A percentile compares a stretch with the other conserved stretches of the same genome.
phyloP scores from a whole-genome alignment of 2,329 filamentous ascomycete species.

The Chaetomiaceae sp. region DNA sequence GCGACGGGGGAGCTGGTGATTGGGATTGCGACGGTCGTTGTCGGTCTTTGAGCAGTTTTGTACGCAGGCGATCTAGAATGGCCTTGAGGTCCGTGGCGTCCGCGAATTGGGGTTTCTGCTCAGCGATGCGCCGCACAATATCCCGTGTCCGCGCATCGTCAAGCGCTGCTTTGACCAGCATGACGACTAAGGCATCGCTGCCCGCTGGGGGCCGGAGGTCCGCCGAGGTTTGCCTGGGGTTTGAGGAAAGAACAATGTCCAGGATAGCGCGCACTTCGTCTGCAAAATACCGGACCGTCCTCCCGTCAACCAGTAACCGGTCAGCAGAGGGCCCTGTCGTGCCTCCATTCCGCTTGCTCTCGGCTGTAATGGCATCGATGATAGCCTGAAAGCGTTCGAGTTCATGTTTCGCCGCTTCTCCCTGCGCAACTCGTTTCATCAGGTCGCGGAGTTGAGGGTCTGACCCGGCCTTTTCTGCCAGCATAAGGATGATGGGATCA shows the following conservation, averaged over 20 bases:
- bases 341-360: constrained; percentile 49
- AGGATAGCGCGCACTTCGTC: constrained; percentile 54
- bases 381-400: constrained; percentile 73
- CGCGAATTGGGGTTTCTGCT: constrained; percentile 44
- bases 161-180: constrained; percentile 52
- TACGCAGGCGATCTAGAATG: constrained; percentile 44
- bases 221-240: constrained; percentile 50
- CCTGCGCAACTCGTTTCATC: constrained; percentile 78
- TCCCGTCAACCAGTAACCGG: constrained; percentile 49
- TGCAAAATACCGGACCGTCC: constrained; percentile 56
- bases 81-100: constrained; percentile 52
- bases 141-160: constrained; percentile 47
- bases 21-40: constrained; percentile 22
- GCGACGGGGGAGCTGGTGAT: constrained; percentile 14
- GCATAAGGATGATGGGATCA: constrained; percentile 75
- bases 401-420: constrained; percentile 65
- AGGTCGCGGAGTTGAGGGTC: constrained; percentile 69
- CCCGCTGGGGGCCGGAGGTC: constrained; percentile 50
- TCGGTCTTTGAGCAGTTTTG: constrained; percentile 37
- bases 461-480: constrained; percentile 69
- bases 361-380: constrained; percentile 69
- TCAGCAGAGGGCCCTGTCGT: constrained; percentile 52
- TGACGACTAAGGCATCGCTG: constrained; percentile 52
- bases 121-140: constrained; percentile 51
- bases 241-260: constrained; percentile 55